phyloP scores from a whole-genome alignment of 2,329 filamentous ascomycete species.

The Pseudogymnoascus sp. region DNA sequence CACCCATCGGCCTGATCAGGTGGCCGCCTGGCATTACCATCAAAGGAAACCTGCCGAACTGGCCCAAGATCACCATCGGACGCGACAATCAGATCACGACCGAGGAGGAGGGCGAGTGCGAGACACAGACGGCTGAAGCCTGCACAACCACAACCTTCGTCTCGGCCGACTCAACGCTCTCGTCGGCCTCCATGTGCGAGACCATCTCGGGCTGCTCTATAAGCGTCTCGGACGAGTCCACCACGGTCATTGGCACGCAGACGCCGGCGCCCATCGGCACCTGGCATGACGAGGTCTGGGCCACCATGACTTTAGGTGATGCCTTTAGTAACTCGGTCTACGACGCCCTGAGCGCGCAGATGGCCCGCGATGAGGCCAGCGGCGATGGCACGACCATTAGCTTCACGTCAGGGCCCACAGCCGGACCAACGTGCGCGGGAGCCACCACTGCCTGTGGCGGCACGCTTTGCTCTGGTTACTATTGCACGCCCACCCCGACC shows the following conservation, averaged over 20 bases:
- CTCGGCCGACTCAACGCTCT: conserved; percentile 12
- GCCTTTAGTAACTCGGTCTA: conserved; percentile 16
- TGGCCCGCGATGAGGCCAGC: conserved; percentile 6
- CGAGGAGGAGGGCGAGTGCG: conserved; percentile 15
- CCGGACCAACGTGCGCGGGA: conserved; percentile 18
- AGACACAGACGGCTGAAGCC: conserved; percentile 17
- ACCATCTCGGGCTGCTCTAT: conserved; percentile 19
- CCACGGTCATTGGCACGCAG: conserved; percentile 15
- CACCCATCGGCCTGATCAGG: conserved; percentile 9
- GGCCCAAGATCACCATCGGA: conserved; percentile 20
- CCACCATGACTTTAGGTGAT: neutral
- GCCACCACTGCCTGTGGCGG: conserved; percentile 20
- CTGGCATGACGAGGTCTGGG: conserved; percentile 14
- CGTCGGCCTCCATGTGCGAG: conserved; percentile 18
- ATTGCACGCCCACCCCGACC: conserved; percentile 14
- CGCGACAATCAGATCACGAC: conserved; percentile 13
- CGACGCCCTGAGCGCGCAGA: conserved; percentile 2
- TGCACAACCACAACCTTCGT: neutral
- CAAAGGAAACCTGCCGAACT: conserved; percentile 19
- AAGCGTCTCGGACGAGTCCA: conserved; percentile 16
- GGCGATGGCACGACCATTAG: neutral
- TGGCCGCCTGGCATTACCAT: conserved; percentile 16
- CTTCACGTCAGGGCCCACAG: conserved; percentile 11
- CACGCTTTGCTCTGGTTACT: conserved; percentile 23
- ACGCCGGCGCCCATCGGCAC: conserved; percentile 15